Evolutionary conservation across 306 rosid genomes (phyloP), one percentile per base, ranked within the genome.

Genomic region (Bauhinia variegata): DNA sequence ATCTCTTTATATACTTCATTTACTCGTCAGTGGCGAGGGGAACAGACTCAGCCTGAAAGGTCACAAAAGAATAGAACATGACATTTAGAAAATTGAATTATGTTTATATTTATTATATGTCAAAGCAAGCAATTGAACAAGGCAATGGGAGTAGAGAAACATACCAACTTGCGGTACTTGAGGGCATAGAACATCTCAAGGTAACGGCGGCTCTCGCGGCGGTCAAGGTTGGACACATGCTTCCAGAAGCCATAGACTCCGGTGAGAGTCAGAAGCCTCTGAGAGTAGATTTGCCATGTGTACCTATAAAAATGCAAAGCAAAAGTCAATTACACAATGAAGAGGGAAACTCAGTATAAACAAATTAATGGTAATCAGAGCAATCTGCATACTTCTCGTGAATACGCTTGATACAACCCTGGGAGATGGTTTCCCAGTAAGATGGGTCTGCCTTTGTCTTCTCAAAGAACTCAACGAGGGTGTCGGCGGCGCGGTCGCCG

Each of bases 201-300:
- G 62, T 95, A 95, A 13, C 99, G 96, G 33, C 99, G 97, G 75
- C 92, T 83, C 88, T 95, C 99, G 0, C 32, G 95, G 74, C 91
- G 99, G 41, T 95, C 99, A 6, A 95, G 97, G 81, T 91, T 95
- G 7, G 99, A 95, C 4, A 95, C 99, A 12, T 95, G 97, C 80
- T 95, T 95, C 99, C 99, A 95, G 78, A 95, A 95, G 46, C 97
- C 97, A 68, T 95, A 95, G 3, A 95, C 99, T 36, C 99, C 99
- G 0, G 99, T 95, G 54, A 95, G 85, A 1, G 95, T 88, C 49
- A 95, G 79, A 44, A 95, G 92, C 92, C 99, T 88, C 76, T 95
- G 74, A 1, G 99, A 95, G 88, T 95, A 95, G 51, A 95, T 95
- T 47, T 88, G 74, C 99, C 99, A 95, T 68, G 99, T 95, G 39